Conservation (phyloP, 371 early-diverging fungal genomes). For the Coemansia sp. region DNA sequence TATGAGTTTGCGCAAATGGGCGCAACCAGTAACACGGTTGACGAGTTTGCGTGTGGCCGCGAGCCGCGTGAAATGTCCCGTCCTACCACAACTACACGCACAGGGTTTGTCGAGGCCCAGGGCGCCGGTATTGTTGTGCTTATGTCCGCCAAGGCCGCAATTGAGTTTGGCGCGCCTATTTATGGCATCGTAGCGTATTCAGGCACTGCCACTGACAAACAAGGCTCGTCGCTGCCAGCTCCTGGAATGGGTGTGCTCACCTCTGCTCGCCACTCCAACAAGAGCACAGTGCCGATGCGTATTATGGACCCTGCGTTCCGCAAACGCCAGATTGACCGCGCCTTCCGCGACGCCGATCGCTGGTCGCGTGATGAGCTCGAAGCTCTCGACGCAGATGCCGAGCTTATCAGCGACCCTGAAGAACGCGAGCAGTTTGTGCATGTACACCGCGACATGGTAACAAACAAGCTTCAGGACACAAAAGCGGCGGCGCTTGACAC, state of each 20-base stretch:
- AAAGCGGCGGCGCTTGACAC: constrained; percentile 55
- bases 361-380: constrained; percentile 67
- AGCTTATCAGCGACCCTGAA: not conserved
- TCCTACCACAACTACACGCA: constrained; percentile 87
- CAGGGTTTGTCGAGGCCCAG: constrained; percentile 95
- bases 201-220: constrained; percentile 93
- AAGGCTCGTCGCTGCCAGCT: constrained; percentile 90
- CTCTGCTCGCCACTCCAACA: constrained; percentile 75
- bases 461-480: not conserved
- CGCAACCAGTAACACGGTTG: constrained; percentile 85
- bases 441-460: not conserved
- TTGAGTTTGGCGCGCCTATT: constrained; percentile 94
- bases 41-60: constrained; percentile 86
- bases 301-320: constrained; percentile 87
- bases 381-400: not conserved
- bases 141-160: constrained; percentile 87
- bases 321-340: constrained; percentile 73
- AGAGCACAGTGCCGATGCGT: constrained; percentile 69
- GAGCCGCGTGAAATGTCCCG: constrained; percentile 90
- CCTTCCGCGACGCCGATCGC: constrained; percentile 75
- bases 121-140: constrained; percentile 91
- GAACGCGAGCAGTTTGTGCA: not conserved
- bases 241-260: constrained; percentile 95
- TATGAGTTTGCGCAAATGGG: constrained; percentile 98
- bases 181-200: constrained; percentile 89